These are phyloP conservation scores for Salvia rosmarinus DNA, from an alignment of 257 asterid genomes.

Conservation along the genomic window DNA sequence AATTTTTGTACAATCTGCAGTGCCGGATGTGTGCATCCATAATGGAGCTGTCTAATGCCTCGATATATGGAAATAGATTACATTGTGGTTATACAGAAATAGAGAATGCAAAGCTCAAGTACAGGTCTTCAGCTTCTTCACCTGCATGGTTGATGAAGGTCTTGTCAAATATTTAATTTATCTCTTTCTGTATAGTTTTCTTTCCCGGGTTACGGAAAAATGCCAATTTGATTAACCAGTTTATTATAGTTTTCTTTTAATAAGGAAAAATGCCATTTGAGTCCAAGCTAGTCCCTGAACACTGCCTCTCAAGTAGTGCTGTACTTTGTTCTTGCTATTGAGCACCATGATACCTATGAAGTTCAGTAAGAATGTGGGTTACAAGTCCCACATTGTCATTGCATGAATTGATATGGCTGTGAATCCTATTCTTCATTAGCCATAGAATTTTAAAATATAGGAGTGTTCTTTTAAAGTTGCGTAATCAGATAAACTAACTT, in stretches of 20 bases:
- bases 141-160: slow-evolving; percentile 87
- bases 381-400: slow-evolving; percentile 16
- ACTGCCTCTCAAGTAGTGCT: not conserved
- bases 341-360: not conserved
- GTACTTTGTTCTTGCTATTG: slow-evolving; percentile 8
- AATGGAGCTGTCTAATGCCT: slow-evolving; percentile 91
- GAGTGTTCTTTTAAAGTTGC: not conserved
- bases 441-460: not conserved
- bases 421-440: not conserved
- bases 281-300: not conserved
- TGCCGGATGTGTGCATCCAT: slow-evolving; percentile 92
- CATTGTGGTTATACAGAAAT: slow-evolving; percentile 84
- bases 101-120: slow-evolving; percentile 72
- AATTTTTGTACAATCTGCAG: slow-evolving; percentile 58
- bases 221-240: slow-evolving; percentile 6
- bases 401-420: not conserved
- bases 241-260: not conserved
- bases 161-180: slow-evolving; percentile 27
- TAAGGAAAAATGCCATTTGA: not conserved
- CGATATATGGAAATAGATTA: slow-evolving; percentile 88
- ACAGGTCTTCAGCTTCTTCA: slow-evolving; percentile 53
- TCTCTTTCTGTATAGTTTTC: slow-evolving; percentile 9
- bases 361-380: not conserved
- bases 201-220: not conserved
- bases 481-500: slow-evolving; percentile 28